Evolutionary conservation across 2,329 filamentous ascomycete species (phyloP).

Genomic region (Tolypocladium sp.): DNA sequence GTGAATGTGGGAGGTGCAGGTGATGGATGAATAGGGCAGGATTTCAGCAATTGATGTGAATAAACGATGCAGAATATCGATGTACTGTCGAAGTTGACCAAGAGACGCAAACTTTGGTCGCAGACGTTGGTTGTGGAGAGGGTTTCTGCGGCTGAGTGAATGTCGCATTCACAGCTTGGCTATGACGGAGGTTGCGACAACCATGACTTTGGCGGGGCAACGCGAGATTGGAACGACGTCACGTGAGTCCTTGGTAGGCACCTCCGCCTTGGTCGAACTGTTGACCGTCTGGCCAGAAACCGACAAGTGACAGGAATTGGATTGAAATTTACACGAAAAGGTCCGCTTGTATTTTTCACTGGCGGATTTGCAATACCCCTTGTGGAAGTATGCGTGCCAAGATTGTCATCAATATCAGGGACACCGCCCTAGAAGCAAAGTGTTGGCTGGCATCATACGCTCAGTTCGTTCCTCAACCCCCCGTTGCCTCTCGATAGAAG

Average conservation of each 20-base stretch:
- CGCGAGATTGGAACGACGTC: conserved; percentile 38
- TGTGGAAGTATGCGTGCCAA: neutral
- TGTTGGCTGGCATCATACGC: neutral
- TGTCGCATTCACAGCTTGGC: neutral
- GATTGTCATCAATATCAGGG: neutral
- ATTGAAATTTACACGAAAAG: neutral
- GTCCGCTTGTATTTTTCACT: neutral
- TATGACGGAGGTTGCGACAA: conserved; percentile 3
- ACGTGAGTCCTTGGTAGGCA: conserved; percentile 27
- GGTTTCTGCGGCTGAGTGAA: neutral
- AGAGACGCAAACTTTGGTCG: neutral
- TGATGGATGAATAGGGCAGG: neutral
- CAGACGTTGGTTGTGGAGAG: neutral
- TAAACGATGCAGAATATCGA: neutral
- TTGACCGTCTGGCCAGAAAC: neutral
- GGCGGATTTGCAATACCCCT: neutral
- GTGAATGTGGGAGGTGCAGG: neutral
- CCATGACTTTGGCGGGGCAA: conserved; percentile 42
- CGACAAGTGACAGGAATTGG: too few relatives aligned
- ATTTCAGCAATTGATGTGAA: neutral
- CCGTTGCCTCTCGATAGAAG: conserved; percentile 80
- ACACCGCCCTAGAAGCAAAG: neutral
- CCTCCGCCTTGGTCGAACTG: too few relatives aligned
- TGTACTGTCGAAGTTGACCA: neutral
- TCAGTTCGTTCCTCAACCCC: conserved; percentile 31